Conservation (phyloP, 2,329 filamentous ascomycete species). For the Fusarium bulbicola region DNA sequence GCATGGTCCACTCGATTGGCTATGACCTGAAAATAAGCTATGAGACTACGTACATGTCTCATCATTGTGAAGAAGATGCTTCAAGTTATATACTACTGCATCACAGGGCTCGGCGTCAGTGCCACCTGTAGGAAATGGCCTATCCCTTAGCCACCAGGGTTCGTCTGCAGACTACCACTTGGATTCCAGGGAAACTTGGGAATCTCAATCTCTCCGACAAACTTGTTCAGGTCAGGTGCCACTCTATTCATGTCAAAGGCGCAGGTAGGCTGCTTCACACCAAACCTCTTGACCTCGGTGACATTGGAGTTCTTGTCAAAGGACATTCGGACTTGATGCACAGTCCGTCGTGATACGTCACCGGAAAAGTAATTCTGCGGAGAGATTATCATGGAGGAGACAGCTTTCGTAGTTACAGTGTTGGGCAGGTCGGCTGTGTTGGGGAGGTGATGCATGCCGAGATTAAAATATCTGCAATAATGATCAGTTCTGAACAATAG, state of each 20-base stretch:
- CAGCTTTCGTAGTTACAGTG: conserved; percentile 18
- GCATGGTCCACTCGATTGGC: fast-evolving
- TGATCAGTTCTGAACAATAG: not conserved
- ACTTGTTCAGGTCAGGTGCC: conserved; percentile 11
- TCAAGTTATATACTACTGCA: fast-evolving
- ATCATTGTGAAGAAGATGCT: fast-evolving
- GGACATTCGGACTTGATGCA: conserved; percentile 16
- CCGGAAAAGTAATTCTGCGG: conserved; percentile 26
- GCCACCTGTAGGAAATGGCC: fast-evolving
- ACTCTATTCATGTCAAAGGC: conserved; percentile 5
- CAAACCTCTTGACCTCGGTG: conserved; percentile 20
- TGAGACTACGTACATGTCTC: fast-evolving
- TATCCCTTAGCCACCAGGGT: conserved; percentile 17
- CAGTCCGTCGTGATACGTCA: conserved; percentile 20
- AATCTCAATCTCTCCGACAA: conserved; percentile 27
- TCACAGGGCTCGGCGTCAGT: not conserved
- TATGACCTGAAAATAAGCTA: fast-evolving
- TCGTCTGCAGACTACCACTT: conserved; percentile 30
- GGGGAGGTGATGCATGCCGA: conserved; percentile 30
- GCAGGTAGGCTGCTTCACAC: conserved; percentile 22
- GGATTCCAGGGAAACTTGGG: conserved; percentile 29
- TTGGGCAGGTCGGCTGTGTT: conserved; percentile 27
- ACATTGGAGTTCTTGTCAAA: conserved; percentile 9
- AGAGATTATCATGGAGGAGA: conserved; percentile 23
- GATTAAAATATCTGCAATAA: conserved; percentile 15